Percentiles rank a stretch among this genome's conserved stretches.
Conservation (phyloP, 1,284 basidiomycete genomes). For the Apiotrichum porosum region DNA sequence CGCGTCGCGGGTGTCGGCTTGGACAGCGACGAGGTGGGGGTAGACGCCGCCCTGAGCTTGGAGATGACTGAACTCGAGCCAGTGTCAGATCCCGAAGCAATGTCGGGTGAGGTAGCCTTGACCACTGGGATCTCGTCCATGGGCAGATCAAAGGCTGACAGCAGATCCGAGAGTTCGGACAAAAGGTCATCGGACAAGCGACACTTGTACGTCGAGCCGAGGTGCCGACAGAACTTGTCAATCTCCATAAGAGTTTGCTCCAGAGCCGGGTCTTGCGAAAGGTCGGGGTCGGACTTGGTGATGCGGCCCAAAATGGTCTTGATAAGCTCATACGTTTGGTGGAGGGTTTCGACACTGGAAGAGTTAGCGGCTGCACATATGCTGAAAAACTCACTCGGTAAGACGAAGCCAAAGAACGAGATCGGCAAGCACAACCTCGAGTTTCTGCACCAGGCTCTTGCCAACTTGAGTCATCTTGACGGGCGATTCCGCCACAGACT, state of each 20-base stretch:
- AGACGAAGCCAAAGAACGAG: constrained; percentile 80
- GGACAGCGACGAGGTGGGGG: neutral
- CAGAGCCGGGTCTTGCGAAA: constrained; percentile 24
- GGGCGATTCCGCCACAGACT: constrained; percentile 27
- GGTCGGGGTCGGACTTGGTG: constrained; percentile 26
- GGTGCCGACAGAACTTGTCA: constrained; percentile 45
- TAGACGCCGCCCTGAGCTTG: neutral
- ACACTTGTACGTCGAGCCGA: constrained; percentile 35
- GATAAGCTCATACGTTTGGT: constrained; percentile 77
- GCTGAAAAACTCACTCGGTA: constrained; percentile 60
- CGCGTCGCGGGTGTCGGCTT: neutral
- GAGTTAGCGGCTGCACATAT: no score
- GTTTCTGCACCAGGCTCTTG: constrained; percentile 66
- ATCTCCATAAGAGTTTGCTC: constrained; percentile 37
- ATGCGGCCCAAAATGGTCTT: constrained; percentile 65
- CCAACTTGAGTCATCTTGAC: constrained; percentile 51
- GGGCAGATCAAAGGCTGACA: constrained; percentile 35
- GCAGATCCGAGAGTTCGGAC: constrained; percentile 45
- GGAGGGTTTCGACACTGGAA: constrained; percentile 64
- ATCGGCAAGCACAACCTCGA: constrained; percentile 72
- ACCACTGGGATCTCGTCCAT: constrained; percentile 42
- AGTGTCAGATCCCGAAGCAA: neutral
- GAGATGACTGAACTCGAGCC: neutral
- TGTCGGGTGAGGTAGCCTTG: neutral
- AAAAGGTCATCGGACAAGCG: constrained; percentile 45